Base-by-base conservation (phyloP, 306 rosid genomes). In the Citrullus mucosospermus region DNA sequence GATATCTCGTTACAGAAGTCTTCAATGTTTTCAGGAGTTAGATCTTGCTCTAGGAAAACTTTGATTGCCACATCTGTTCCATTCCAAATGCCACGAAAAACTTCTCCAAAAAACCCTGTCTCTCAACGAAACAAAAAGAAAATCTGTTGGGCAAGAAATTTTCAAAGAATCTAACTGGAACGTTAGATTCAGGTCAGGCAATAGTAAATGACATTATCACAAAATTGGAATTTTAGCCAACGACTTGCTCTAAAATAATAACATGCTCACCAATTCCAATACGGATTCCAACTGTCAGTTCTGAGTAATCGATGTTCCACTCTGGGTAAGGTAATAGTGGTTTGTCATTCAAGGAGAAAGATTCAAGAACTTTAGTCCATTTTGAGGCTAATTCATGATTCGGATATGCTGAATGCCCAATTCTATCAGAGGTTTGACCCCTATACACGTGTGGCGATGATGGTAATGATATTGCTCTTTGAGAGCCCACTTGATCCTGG, bases 61-160 rank as follows among this genome's bases (percentile, higher is more conserved):
- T 96, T 96, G 80, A 96, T 86, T 63, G 99, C 99, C 63, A 96
- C 99, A 71, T 92, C 98, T 50, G 98, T 96, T 79, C 99, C 99
- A 79, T 96, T 92, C 99, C 99, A 96, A 73, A 86, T 78, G 59
- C 99, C 97, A 56, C 93, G 97, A 82, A 96, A 96, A 78, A 96
- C 99, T 84, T 96, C 99, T 79, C 99, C 99, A 80, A 96, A 96
- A 88, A 92, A 96, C 25, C 99, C 99, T 96, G 76, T 13, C 46
- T 30, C 39, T 44, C 22, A 38, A 39, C 32, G 0, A 65, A 28
- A 50, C 10, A 8, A 74, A 32, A 34, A 53, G n/a, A 7, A 18
- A 34, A 51, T 30, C 44, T 14, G 30, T 14, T 3, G 9, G 9
- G 30, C 36, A 17, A n/a, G 55, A 71, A 43, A 14, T 28, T 32